Evolutionary conservation across 2,329 filamentous ascomycete species (phyloP), one percentile per base, ranked within the genome.

Genomic region (Microsporum canis): DNA sequence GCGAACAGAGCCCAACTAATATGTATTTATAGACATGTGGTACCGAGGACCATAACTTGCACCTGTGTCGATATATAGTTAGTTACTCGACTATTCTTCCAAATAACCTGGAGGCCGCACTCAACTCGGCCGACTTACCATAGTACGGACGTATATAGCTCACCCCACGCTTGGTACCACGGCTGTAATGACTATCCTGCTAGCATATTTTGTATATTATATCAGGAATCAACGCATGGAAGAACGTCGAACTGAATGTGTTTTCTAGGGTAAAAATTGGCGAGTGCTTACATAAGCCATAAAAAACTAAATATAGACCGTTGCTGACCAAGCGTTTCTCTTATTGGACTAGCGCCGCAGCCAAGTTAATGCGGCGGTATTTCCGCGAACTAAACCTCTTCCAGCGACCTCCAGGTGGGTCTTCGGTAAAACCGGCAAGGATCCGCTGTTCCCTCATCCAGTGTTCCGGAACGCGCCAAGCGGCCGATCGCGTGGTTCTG

Each of bases 361-460:
- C 29, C 27, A 53, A 31, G 49, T 31, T 10, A 53, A n/a, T n/a
- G 49, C 49, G 49, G 49, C 49, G 10, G n/a, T n/a, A 53, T 23
- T 53, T 53, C 49, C 49, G 49, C 49, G 49, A 10, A 27, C 49
- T 53, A 53, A 53, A 34, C 49, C 4, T 27, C 29, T 53, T 53
- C 17, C 3, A 27, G 27, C 29, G 14, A 5, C 10, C 3, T n/a
- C 17, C 17, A 8, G 49, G 49, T 33, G 49, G 49, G 49, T 27
- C 31, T 53, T 53, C 49, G 49, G 49, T 53, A 53, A 53, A 53
- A 53, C 49, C 49, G 49, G 49, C 49, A 53, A 53, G 49, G 49
- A 53, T 53, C 49, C 49, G 49, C 49, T 34, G 27, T 31, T 53
- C 49, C 49, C 49, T 27, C 31, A 53, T 31, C 49, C 49, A 53